Conservation (phyloP, 2,329 filamentous ascomycete genomes). For the Beauveria varroae region DNA sequence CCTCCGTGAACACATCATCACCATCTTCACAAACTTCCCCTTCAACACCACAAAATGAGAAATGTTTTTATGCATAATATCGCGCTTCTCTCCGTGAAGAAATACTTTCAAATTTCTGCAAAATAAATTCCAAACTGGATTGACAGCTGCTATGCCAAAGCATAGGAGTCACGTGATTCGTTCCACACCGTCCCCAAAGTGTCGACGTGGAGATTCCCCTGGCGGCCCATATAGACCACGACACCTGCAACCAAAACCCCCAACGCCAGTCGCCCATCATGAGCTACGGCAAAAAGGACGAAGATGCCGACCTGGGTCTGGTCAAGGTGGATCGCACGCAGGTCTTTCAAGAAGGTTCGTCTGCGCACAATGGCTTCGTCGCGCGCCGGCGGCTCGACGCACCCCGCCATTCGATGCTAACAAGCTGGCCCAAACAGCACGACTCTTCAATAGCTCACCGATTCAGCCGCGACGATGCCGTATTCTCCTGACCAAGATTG, state of each 20-base stretch:
- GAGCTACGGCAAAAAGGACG: constrained; percentile 99
- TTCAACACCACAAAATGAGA: no score
- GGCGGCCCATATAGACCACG: constrained; percentile 25
- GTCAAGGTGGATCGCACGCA: constrained; percentile 97
- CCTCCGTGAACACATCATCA: no score
- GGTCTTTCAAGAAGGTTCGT: constrained; percentile 94
- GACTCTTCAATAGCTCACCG: constrained; percentile 94
- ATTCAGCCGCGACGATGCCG: constrained; percentile 97
- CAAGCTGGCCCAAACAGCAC: constrained; percentile 51
- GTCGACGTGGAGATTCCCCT: constrained; percentile 33
- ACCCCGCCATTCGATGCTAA: constrained; percentile 27
- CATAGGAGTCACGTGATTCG: constrained; percentile 25
- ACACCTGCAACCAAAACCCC: constrained; percentile 25
- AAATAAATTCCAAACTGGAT: background rate
- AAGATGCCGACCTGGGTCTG: constrained; percentile 88
- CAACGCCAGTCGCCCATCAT: constrained; percentile 49
- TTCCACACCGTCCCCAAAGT: constrained; percentile 22
- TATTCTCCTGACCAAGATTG: constrained; percentile 94
- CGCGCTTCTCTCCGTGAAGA: no score
- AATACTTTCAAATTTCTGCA: background rate
- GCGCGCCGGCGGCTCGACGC: constrained; percentile 11
- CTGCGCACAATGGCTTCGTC: constrained; percentile 18
- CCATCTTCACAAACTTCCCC: no score
- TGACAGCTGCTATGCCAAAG: background rate
- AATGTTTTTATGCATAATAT: no score